These are phyloP conservation scores for Paecilomyces sp. DNA, from an alignment of 2,329 filamentous ascomycete species.

Conservation along the genomic window DNA sequence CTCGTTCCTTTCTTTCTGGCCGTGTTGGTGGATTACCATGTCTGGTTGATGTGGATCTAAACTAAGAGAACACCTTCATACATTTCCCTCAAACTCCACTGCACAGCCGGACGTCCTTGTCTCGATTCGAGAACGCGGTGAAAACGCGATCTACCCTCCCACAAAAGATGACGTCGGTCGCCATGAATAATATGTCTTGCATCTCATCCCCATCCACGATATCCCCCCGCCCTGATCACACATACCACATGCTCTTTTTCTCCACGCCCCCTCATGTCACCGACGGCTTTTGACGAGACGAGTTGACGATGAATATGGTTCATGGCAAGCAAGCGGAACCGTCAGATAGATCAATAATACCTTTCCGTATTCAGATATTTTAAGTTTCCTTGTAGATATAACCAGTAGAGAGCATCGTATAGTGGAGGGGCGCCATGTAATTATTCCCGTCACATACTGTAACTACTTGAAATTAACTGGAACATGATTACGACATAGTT, in stretches of 20 bases:
- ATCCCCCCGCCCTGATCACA: background rate
- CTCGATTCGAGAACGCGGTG: background rate
- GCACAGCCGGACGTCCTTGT: background rate
- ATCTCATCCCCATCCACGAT: background rate
- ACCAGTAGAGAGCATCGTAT: no score
- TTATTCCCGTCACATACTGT: no score
- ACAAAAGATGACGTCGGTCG: background rate
- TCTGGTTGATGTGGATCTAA: background rate
- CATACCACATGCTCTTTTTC: background rate
- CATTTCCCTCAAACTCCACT: background rate
- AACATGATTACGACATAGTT: no score
- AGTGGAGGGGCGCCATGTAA: no score
- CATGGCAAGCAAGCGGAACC: background rate
- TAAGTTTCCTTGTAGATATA: background rate
- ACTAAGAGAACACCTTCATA: background rate
- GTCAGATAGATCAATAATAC: background rate
- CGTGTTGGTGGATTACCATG: background rate
- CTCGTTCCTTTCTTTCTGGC: background rate
- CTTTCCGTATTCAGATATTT: slow-evolving; percentile 2
- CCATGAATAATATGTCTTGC: background rate
- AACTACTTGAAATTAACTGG: no score
- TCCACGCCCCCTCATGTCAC: background rate
- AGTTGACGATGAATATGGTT: background rate
- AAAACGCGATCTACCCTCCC: background rate
- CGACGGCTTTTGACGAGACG: background rate